Evolutionary conservation across 1,139 yeast species (phyloP).

Genomic region (Pichia inconspicua): DNA sequence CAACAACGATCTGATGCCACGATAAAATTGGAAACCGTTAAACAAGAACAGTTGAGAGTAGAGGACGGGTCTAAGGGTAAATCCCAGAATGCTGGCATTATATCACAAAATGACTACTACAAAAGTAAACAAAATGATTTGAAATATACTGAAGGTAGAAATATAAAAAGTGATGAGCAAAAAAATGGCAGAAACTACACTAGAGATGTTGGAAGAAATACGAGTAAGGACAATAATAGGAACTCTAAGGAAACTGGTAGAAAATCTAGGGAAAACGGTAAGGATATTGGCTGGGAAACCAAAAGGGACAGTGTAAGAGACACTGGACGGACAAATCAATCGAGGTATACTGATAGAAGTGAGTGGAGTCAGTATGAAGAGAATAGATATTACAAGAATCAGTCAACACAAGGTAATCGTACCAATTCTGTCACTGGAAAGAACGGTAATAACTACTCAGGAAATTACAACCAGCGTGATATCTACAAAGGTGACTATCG

Average conservation of each 20-base stretch:
- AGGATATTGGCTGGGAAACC: not conserved
- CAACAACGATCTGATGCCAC: not conserved
- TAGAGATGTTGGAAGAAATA: too few relatives aligned
- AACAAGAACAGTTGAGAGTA: not conserved
- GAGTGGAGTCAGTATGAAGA: not conserved
- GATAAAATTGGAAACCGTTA: not conserved
- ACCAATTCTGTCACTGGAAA: not conserved
- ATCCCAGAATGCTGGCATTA: not conserved
- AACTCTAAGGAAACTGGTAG: not conserved
- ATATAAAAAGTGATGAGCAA: too few relatives aligned
- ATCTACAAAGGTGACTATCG: not conserved
- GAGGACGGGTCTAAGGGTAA: not conserved
- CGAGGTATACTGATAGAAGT: not conserved
- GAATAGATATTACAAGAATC: not conserved
- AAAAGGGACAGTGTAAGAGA: not conserved
- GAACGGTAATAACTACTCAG: not conserved
- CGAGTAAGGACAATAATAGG: too few relatives aligned
- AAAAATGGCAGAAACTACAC: too few relatives aligned
- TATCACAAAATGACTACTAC: not conserved
- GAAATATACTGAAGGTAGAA: too few relatives aligned
- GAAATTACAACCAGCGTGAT: not conserved
- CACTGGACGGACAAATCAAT: not conserved
- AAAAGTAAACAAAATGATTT: too few relatives aligned
- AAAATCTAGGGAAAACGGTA: not conserved
- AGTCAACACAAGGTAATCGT: not conserved